Conservation (phyloP, 805 yeast species). For the Sungouiozyma ichnusensis region DNA sequence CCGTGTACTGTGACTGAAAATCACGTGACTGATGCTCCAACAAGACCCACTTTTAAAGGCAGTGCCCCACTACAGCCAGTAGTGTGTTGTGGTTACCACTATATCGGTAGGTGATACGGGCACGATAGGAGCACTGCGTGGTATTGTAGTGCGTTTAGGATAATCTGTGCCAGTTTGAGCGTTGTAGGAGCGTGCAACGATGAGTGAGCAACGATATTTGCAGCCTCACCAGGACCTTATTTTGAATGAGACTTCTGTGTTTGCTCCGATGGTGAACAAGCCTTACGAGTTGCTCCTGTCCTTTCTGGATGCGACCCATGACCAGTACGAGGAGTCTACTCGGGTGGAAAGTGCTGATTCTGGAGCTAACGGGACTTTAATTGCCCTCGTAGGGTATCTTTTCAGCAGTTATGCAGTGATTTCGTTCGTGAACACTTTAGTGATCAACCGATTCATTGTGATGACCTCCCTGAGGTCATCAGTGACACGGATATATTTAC, state of each 20-base stretch:
- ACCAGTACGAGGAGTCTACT: neutral
- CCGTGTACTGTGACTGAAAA: no score
- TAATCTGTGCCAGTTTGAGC: neutral
- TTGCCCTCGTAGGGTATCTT: slow-evolving; percentile 31
- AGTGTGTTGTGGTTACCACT: no score
- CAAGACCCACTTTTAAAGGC: no score
- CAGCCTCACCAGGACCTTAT: neutral
- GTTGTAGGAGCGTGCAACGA: no score
- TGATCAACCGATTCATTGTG: slow-evolving; percentile 46
- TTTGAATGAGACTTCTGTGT: neutral
- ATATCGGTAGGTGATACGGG: no score
- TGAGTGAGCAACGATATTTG: neutral
- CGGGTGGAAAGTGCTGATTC: neutral
- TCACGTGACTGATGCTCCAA: neutral
- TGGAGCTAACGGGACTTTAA: slow-evolving; percentile 2
- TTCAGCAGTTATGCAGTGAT: slow-evolving; percentile 40
- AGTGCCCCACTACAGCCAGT: no score
- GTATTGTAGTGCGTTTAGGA: no score
- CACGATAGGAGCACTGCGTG: no score
- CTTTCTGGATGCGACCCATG: slow-evolving; percentile 12
- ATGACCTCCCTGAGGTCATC: slow-evolving; percentile 45
- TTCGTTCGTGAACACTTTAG: slow-evolving; percentile 48
- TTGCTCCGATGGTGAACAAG: slow-evolving; percentile 12
- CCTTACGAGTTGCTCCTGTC: slow-evolving; percentile 17
- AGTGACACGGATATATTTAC: slow-evolving; percentile 10